phyloP scores from a whole-genome alignment of 768 basidiomycete genomes.

The Sporobolomyces roseus region DNA sequence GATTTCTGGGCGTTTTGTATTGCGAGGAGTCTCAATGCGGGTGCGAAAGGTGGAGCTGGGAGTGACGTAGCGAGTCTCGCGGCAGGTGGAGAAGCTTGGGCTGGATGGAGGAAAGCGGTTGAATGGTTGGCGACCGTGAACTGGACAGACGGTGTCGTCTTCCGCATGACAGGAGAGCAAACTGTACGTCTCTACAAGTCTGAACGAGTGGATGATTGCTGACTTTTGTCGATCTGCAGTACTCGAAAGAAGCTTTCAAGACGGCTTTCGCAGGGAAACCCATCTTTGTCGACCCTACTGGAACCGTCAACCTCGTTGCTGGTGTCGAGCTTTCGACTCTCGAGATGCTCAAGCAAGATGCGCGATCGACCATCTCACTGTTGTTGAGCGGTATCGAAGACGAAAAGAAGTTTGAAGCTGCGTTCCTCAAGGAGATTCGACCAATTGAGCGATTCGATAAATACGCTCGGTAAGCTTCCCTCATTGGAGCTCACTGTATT shows the following conservation, averaged over 20 bases:
- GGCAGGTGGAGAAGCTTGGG: conserved; percentile 40
- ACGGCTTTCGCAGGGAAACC: conserved; percentile 48
- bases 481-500: no score
- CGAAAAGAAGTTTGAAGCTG: conserved; percentile 39
- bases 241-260: conserved; percentile 44
- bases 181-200: conserved; percentile 23
- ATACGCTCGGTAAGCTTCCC: conserved; percentile 22
- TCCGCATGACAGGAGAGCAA: conserved; percentile 19
- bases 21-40: conserved; percentile 33
- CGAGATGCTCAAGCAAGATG: conserved; percentile 53
- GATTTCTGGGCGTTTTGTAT: conserved; percentile 40
- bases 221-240: conserved; percentile 15
- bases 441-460: conserved; percentile 35
- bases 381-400: conserved; percentile 29
- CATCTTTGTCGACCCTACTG: conserved; percentile 73
- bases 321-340: conserved; percentile 73
- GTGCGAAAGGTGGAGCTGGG: conserved; percentile 2
- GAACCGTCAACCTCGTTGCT: conserved; percentile 70
- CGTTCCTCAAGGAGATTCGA: conserved; percentile 26
- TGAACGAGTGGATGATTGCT: neutral
- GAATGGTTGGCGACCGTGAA: conserved; percentile 40
- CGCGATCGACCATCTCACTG: conserved; percentile 34
- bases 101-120: conserved; percentile 38
- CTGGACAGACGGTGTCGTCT: conserved; percentile 39
- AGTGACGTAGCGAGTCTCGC: conserved; percentile 20